Conservation (phyloP, 768 basidiomycete genomes). For the Macrolepiota dolichaula region DNA sequence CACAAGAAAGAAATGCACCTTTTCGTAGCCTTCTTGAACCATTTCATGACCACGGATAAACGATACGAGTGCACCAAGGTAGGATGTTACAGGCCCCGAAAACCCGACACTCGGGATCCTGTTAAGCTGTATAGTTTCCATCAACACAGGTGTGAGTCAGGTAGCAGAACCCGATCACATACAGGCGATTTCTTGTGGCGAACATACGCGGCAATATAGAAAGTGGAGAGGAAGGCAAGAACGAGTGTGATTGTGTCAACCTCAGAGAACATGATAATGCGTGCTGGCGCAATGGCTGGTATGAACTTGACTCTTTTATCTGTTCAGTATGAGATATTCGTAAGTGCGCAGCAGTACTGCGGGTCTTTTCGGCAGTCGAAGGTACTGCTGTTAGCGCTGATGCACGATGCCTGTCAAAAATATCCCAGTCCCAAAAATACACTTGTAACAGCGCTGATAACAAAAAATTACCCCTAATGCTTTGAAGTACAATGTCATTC, state of each 20-base stretch:
- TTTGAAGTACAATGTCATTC: no score
- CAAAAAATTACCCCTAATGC: no score
- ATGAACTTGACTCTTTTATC: no score
- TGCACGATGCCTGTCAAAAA: no score
- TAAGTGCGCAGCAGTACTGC: no score
- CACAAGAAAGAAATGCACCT: not conserved
- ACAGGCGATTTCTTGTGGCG: not conserved
- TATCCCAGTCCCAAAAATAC: no score
- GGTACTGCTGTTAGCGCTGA: no score
- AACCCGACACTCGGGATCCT: constrained; percentile 1
- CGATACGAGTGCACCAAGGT: not conserved
- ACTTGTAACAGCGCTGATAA: no score
- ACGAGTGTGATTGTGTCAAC: not conserved
- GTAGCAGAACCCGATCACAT: not conserved
- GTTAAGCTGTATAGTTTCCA: not conserved
- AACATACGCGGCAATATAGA: not conserved
- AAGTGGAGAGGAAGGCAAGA: not conserved
- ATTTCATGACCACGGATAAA: not conserved
- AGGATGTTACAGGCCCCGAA: not conserved
- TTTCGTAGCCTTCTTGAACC: constrained; percentile 10
- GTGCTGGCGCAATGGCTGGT: no score
- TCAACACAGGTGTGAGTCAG: not conserved
- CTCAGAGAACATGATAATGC: not conserved
- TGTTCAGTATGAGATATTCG: no score
- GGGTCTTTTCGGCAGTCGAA: no score